phyloP scores from a whole-genome alignment of 306 rosid genomes.

The Inga leiocalycina region DNA sequence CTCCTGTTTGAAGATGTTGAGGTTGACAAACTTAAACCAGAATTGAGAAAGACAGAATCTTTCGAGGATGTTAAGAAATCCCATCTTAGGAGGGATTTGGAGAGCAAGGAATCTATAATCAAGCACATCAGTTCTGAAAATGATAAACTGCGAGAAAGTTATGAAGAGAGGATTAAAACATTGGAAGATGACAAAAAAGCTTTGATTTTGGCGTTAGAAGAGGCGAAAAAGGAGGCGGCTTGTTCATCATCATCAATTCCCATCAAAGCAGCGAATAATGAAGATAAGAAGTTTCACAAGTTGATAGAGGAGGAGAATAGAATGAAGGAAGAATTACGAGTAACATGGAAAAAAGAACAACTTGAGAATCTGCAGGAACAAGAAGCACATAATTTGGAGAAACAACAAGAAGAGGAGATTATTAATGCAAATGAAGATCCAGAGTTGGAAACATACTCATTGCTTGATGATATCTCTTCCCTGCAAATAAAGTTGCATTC shows the following conservation, averaged over 20 bases:
- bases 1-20: too few species aligned
- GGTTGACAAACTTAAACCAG: slow-evolving; percentile 52
- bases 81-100: slow-evolving; percentile 44
- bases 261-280: neutral
- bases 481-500: slow-evolving; percentile 66
- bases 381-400: slow-evolving; percentile 61
- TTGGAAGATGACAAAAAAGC: slow-evolving; percentile 54
- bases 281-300: slow-evolving; percentile 47
- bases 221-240: slow-evolving; percentile 60
- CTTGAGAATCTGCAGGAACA: slow-evolving; percentile 56
- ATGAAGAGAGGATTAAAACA: slow-evolving; percentile 44
- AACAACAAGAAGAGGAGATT: slow-evolving; percentile 40
- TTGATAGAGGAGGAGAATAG: slow-evolving; percentile 52
- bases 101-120: slow-evolving; percentile 52
- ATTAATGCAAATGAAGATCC: slow-evolving; percentile 60
- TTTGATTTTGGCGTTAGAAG: slow-evolving; percentile 58
- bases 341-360: slow-evolving; percentile 89
- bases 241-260: slow-evolving; percentile 46
- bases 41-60: slow-evolving; percentile 54
- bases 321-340: slow-evolving; percentile 57
- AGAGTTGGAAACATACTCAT: slow-evolving; percentile 60
- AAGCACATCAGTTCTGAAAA: slow-evolving; percentile 63
- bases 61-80: slow-evolving; percentile 62
- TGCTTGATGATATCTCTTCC: slow-evolving; percentile 67
- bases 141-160: slow-evolving; percentile 52